These are phyloP conservation scores for Purshia tridentata DNA, from an alignment of 306 rosid genomes.

Conservation along the genomic window DNA sequence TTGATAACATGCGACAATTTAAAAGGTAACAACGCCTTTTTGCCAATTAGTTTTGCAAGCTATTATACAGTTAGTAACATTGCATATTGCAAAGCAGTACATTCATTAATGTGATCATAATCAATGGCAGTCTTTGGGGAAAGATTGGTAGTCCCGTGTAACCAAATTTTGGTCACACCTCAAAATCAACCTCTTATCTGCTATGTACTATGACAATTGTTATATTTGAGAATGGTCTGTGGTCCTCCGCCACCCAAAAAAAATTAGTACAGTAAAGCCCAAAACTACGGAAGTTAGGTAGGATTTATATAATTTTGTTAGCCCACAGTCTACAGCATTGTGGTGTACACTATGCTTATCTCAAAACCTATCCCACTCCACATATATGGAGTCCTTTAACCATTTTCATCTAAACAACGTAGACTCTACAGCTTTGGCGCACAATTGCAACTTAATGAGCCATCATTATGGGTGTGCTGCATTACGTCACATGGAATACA, in stretches of 20 bases:
- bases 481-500: background rate
- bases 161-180: conserved; percentile 9
- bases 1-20: no score
- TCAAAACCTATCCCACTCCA: background rate
- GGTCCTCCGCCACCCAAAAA: conserved; percentile 9
- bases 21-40: no score
- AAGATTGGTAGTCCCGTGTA: background rate
- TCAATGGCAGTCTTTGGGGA: conserved; percentile 4
- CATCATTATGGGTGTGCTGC: background rate
- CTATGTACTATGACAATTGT: conserved; percentile 12
- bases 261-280: conserved; percentile 1
- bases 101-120: background rate
- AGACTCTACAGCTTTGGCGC: background rate
- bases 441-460: background rate
- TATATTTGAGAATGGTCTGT: conserved; percentile 12
- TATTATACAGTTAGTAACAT: no score
- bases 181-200: conserved; percentile 9
- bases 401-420: background rate
- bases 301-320: background rate
- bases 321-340: background rate
- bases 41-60: background rate
- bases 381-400: background rate
- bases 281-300: conserved; percentile 9
- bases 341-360: background rate
- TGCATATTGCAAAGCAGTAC: no score